Evolutionary conservation across 1,284 basidiomycete species (phyloP).

Genomic region (Leccinum solheimii): DNA sequence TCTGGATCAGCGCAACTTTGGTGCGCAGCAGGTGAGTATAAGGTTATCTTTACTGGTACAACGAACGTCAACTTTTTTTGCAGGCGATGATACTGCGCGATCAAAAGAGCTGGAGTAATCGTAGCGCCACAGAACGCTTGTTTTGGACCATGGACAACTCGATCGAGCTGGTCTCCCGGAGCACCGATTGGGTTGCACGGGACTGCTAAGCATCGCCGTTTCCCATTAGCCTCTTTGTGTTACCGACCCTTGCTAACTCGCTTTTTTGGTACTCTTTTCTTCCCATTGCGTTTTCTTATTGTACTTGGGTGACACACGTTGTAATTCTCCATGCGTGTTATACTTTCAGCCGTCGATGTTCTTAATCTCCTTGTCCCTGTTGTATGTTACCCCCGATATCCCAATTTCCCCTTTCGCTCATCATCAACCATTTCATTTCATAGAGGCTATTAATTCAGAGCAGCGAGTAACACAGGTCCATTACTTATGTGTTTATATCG

Average conservation of each 20-base stretch:
- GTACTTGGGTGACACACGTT: constrained; percentile 24
- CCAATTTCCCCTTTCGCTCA: constrained; percentile 8
- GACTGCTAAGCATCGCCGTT: constrained; percentile 42
- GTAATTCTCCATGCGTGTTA: constrained; percentile 25
- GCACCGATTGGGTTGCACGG: constrained; percentile 80
- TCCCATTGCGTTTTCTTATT: constrained; percentile 17
- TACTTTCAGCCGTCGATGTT: constrained; percentile 13
- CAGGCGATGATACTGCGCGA: constrained; percentile 91
- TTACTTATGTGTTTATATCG: constrained; percentile 23
- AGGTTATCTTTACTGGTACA: neutral
- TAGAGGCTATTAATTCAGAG: constrained; percentile 8
- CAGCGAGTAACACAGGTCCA: constrained; percentile 17
- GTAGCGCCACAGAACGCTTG: constrained; percentile 82
- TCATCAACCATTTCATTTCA: constrained; percentile 11
- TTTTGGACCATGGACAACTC: constrained; percentile 90
- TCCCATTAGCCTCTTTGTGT: constrained; percentile 3
- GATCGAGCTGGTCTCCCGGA: constrained; percentile 77
- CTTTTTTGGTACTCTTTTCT: constrained; percentile 6
- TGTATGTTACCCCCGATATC: constrained; percentile 25
- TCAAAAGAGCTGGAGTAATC: constrained; percentile 89
- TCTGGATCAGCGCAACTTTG: constrained; percentile 87
- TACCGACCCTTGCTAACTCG: neutral
- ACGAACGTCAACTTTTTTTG: constrained; percentile 1
- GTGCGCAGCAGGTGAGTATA: constrained; percentile 81
- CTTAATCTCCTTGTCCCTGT: constrained; percentile 15